Evolutionary conservation across 805 yeast genomes (phyloP), one percentile per base, ranked within the genome.

Genomic region (Phaffomyces thermotolerans): DNA sequence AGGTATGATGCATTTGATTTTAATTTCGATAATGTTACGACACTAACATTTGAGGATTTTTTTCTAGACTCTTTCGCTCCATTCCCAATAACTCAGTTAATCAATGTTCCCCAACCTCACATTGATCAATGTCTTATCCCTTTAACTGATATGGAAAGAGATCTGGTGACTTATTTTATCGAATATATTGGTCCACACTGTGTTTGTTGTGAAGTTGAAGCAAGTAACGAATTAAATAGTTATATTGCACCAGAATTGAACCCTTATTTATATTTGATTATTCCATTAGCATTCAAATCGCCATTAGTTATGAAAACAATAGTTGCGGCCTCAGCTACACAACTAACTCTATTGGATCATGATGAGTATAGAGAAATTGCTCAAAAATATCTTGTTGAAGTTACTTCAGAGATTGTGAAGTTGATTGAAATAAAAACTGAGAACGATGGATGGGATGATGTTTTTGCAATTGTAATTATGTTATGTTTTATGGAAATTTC

Each of bases 401-500:
- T 65, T 4, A 45, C 67, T 4, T 43, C 51, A 7, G 60, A 60
- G 34, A 51, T 69, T 6, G 64, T 71, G 1, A 44, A 48, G 22
- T 41, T 62, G 8, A 65, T 68, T 8, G 54, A 52, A 22, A 36
- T 52, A 6, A 66, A 62, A 39, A 33, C 17, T 6, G 49, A 47
- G 1, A 45, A 56, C 3, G 53, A 54, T 15, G 59, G 62, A 33
- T 68, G 72, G 71, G 72, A 68, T 46, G 71, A 66, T 34, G 62
- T 67, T 8, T 55, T 68, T 35, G 69, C 68, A 1, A 64, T 69
- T 9, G 56, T 68, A 22, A 43, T 68, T 12, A 60, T 68, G 65
- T 52, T 69, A 3, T 68, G 72, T 41, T 66, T 67, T 34, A 59
- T 63, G 8, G 72, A 69, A 41, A 69, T 69, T n/a, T 60, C 71